A percentile compares a stretch with the other conserved stretches of the same genome.
Evolutionary conservation across 345 rosid species (phyloP).

Genomic region (Odontarrhena argentea): DNA sequence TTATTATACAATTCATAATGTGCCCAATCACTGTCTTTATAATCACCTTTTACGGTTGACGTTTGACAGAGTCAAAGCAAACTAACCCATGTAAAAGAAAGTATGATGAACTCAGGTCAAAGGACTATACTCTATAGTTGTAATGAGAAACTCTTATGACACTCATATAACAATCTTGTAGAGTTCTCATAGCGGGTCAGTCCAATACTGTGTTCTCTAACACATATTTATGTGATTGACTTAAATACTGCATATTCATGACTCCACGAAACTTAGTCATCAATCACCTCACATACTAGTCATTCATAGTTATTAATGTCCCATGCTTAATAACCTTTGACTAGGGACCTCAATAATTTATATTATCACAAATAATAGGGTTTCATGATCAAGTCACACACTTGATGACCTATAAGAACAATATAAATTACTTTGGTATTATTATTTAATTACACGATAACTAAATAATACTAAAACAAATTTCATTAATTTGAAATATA

Average conservation of each 20-base stretch:
- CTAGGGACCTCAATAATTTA: too few species aligned
- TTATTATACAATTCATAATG: not conserved
- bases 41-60: not conserved
- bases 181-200: not conserved
- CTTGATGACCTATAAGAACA: too few species aligned
- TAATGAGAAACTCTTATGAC: not conserved
- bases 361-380: too few species aligned
- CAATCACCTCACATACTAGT: too few species aligned
- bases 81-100: not conserved
- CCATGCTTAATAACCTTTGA: too few species aligned
- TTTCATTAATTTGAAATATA: not conserved
- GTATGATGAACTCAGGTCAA: not conserved
- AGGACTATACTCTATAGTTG: not conserved
- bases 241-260: too few species aligned
- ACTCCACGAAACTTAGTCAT: too few species aligned
- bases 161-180: not conserved
- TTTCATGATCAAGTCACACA: too few species aligned
- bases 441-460: too few species aligned
- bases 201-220: not conserved
- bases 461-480: too few species aligned
- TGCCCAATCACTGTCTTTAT: not conserved
- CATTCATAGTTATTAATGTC: too few species aligned
- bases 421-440: too few species aligned
- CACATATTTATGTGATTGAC: not conserved
- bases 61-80: not conserved